A percentile compares a stretch with the other conserved stretches of the same genome.
Evolutionary conservation across 2,329 filamentous ascomycete species (phyloP).

Genomic region (Helminthosporium solani): DNA sequence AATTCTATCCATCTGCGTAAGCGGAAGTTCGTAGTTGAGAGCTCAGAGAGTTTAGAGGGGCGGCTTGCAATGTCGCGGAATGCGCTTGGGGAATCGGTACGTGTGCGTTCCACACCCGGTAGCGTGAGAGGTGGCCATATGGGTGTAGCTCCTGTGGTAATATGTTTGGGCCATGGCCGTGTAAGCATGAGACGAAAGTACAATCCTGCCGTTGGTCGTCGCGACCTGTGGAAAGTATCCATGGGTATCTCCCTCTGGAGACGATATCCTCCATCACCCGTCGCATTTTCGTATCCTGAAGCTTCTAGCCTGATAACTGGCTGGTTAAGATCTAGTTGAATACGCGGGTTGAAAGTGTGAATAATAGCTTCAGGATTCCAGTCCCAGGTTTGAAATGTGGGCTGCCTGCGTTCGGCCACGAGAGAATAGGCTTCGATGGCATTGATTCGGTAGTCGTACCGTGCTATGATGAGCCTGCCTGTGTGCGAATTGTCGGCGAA

Average conservation of each 20-base stretch:
- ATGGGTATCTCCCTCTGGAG: slow-evolving; percentile 56
- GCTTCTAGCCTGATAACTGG: slow-evolving; percentile 57
- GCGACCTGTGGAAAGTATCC: slow-evolving; percentile 33
- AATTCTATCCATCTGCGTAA: slow-evolving; percentile 77
- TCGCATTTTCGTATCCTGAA: slow-evolving; percentile 24
- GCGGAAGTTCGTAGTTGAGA: slow-evolving; percentile 71
- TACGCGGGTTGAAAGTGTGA: slow-evolving; percentile 68
- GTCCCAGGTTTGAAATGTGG: slow-evolving; percentile 63
- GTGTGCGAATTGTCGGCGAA: slow-evolving; percentile 73
- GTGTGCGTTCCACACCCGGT: slow-evolving; percentile 61
- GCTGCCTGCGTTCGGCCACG: slow-evolving; percentile 61
- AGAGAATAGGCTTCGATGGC: slow-evolving; percentile 81
- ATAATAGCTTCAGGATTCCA: slow-evolving; percentile 67
- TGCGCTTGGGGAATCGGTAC: slow-evolving; percentile 50
- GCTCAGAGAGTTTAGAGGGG: slow-evolving; percentile 57
- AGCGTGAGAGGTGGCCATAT: slow-evolving; percentile 77
- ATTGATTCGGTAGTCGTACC: slow-evolving; percentile 70
- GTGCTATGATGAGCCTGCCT: slow-evolving; percentile 73
- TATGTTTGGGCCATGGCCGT: slow-evolving; percentile 49
- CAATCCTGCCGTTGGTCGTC: slow-evolving; percentile 43
- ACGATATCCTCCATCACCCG: slow-evolving; percentile 32
- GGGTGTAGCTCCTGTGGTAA: slow-evolving; percentile 37
- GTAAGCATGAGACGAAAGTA: slow-evolving; percentile 70
- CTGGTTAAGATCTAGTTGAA: slow-evolving; percentile 72
- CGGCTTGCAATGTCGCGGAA: slow-evolving; percentile 49